These are phyloP conservation scores for Xerophyta viscosa DNA, from an alignment of 106 monocot genomes.

Conservation along the genomic window DNA sequence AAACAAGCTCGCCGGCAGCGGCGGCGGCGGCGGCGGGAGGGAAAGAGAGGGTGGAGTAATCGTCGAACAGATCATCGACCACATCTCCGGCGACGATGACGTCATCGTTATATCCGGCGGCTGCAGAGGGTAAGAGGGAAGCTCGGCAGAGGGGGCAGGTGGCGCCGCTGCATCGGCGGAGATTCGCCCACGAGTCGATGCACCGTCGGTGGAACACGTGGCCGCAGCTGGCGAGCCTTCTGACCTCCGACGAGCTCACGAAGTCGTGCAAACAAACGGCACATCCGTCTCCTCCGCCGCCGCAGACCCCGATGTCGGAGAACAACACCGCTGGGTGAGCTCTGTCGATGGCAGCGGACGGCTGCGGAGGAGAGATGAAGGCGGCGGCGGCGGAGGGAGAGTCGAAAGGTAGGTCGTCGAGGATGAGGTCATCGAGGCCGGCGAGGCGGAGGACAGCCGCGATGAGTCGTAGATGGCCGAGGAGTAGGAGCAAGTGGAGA, in stretches of 20 bases:
- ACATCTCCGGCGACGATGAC: too few relatives aligned
- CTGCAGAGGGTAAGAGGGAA: too few relatives aligned
- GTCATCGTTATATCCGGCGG: too few relatives aligned
- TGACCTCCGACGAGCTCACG: constrained; percentile 10
- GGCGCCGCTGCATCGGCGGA: constrained; percentile 12
- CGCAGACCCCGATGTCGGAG: too few relatives aligned
- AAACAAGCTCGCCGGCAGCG: too few relatives aligned
- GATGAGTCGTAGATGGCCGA: constrained; percentile 22
- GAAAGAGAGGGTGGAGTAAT: too few relatives aligned
- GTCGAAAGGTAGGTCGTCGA: too few relatives aligned
- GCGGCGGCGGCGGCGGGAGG: too few relatives aligned
- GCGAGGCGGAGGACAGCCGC: constrained; percentile 9
- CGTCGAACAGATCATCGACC: too few relatives aligned
- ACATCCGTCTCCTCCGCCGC: constrained; percentile 3
- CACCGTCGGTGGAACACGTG: constrained; percentile 34
- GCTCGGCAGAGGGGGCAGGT: constrained; percentile 39
- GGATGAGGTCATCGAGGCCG: constrained; percentile 20
- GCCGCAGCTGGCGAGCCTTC: constrained; percentile 23
- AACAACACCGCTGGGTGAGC: constrained; percentile 16
- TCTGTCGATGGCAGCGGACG: constrained; percentile 19
- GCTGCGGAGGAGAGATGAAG: background rate
- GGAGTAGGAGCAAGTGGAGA: constrained; percentile 28
- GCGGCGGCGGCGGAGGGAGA: background rate
- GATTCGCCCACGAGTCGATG: constrained; percentile 25
- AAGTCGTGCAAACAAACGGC: constrained; percentile 34